phyloP scores from a whole-genome alignment of 1,284 basidiomycete genomes.

The Marasmius tenuissimus region DNA sequence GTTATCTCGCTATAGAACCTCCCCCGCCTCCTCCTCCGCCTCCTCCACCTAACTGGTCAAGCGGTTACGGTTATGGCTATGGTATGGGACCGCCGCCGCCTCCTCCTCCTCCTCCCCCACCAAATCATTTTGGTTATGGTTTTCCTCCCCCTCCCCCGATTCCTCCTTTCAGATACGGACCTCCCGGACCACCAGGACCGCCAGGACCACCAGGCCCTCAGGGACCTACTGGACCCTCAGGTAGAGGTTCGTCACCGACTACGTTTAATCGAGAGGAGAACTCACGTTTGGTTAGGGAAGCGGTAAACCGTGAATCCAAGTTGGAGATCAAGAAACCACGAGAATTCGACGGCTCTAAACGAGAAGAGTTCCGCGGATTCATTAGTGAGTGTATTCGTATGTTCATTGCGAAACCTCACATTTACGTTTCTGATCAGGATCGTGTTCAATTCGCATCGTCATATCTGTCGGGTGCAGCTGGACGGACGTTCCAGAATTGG shows the following conservation, averaged over 20 bases:
- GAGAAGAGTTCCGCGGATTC: not conserved
- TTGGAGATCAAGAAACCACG: slow-evolving; percentile 1
- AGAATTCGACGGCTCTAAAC: slow-evolving; percentile 3
- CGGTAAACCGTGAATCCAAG: not conserved
- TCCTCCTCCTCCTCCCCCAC: not conserved
- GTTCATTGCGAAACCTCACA: slow-evolving; percentile 2
- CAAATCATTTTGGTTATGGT: not conserved
- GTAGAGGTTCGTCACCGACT: not conserved
- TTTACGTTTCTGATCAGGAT: not conserved
- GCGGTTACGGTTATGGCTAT: no score
- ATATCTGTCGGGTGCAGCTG: not conserved
- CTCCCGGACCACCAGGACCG: not conserved
- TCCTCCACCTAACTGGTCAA: no score
- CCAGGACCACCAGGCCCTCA: not conserved
- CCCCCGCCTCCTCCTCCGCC: no score
- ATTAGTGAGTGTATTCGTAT: not conserved
- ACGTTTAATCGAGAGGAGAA: not conserved
- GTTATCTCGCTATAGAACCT: no score
- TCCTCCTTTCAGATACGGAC: not conserved
- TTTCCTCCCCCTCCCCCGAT: not conserved
- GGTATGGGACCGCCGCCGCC: no score
- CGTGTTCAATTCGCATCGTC: slow-evolving; percentile 1
- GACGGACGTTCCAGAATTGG: not conserved
- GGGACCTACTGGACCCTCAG: not conserved
- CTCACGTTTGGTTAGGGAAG: not conserved